Conservation (phyloP, 2,329 filamentous ascomycete species). For the Aureobasidium sp. region DNA sequence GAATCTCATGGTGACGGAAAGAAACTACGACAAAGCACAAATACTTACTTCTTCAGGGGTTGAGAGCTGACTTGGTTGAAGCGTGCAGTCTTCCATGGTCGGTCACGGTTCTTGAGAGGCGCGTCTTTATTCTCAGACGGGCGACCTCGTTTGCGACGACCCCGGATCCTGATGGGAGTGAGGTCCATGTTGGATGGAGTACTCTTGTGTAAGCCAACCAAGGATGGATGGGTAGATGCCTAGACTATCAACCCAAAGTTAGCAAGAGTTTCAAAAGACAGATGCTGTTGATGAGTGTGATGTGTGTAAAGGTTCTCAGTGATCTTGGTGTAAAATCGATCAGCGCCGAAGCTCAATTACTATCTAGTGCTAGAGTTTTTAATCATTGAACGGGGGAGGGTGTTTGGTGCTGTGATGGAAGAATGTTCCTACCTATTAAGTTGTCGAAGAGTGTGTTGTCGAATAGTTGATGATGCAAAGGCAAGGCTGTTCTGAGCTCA, state of each 20-base stretch:
- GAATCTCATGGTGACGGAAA: constrained; percentile 1
- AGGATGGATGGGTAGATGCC: neutral
- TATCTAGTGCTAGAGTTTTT: constrained; percentile 55
- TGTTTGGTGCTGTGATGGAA: constrained; percentile 1
- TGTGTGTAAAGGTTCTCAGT: constrained; percentile 25
- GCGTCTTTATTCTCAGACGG: neutral
- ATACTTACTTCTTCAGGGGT: constrained; percentile 16
- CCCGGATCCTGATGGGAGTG: constrained; percentile 29
- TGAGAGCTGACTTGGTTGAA: constrained; percentile 13
- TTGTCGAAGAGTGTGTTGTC: neutral
- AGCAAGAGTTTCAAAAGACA: neutral
- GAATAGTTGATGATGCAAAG: neutral
- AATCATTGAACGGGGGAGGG: constrained; percentile 50
- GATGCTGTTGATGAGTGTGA: neutral
- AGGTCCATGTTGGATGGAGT: constrained; percentile 19
- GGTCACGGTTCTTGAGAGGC: neutral
- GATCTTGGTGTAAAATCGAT: constrained; percentile 35
- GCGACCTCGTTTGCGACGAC: constrained; percentile 20
- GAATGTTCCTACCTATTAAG: neutral
- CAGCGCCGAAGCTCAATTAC: constrained; percentile 33
- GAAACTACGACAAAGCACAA: neutral
- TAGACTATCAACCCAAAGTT: neutral
- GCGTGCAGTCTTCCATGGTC: constrained; percentile 14
- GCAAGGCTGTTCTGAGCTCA: constrained; percentile 5
- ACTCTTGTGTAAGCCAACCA: neutral